Conservation (phyloP, 2,329 filamentous ascomycete genomes). For the Nemania sp. region DNA sequence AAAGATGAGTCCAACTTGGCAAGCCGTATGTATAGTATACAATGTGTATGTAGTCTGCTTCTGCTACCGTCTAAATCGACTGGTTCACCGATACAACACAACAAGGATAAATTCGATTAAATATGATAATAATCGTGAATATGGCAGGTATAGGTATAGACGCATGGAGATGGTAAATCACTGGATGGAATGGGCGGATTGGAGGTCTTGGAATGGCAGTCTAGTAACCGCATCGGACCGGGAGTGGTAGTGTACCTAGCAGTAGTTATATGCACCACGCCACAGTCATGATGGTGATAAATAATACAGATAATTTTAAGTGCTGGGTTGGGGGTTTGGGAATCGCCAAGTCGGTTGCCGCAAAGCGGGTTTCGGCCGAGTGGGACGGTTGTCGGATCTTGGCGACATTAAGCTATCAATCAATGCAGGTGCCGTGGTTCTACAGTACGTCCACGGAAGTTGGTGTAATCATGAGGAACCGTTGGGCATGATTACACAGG, state of each 20-base stretch:
- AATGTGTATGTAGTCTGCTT: constrained; percentile 2
- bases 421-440: constrained; percentile 10
- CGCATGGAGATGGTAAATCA: not conserved
- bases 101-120: not conserved
- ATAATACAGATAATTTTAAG: constrained; percentile 18
- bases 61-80: not conserved
- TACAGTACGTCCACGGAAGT: constrained; percentile 7
- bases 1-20: not conserved
- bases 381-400: constrained; percentile 22
- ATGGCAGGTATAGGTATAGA: not conserved
- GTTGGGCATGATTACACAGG: constrained; percentile 30
- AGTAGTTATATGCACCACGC: not conserved
- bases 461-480: constrained; percentile 23
- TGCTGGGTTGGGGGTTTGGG: constrained; percentile 18
- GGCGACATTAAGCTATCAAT: constrained; percentile 10
- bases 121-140: not conserved
- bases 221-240: constrained; percentile 25
- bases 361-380: constrained; percentile 38
- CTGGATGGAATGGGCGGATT: not conserved
- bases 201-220: constrained; percentile 1
- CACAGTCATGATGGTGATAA: constrained; percentile 11
- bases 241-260: too few species aligned
- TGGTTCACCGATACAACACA: not conserved
- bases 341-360: constrained; percentile 23
- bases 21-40: constrained; percentile 24